Evolutionary conservation across 495 filamentous ascomycete species (phyloP).

Genomic region (Hapsidospora chrysogenum): DNA sequence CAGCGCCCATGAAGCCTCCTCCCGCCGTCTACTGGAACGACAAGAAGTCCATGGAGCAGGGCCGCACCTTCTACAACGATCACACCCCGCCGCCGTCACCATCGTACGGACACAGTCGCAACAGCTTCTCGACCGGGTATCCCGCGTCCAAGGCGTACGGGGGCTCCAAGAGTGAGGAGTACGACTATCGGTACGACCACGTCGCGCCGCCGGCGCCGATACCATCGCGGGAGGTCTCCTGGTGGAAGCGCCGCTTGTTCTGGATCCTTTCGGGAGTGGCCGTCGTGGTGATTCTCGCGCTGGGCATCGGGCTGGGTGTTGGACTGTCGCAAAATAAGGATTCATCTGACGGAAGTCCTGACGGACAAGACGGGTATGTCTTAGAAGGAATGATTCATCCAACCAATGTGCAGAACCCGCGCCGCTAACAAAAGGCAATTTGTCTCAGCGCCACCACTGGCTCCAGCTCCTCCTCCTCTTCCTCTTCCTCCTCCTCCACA

Average conservation of each 20-base stretch:
- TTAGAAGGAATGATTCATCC: background rate
- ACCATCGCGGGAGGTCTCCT: slow-evolving; percentile 6
- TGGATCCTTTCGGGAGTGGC: slow-evolving; percentile 10
- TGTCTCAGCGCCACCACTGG: background rate
- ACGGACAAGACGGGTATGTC: background rate
- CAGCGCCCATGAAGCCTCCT: no score
- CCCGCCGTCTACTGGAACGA: background rate
- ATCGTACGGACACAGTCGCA: background rate
- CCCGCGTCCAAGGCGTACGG: background rate
- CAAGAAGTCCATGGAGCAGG: background rate
- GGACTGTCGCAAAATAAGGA: slow-evolving; percentile 10
- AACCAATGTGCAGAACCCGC: no score
- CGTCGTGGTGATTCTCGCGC: slow-evolving; percentile 12
- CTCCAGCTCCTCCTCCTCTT: background rate
- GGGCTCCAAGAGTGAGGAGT: background rate
- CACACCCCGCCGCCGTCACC: background rate
- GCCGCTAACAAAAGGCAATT: no score
- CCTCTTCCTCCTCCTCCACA: background rate
- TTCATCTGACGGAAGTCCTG: slow-evolving; percentile 10
- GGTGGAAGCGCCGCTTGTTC: slow-evolving; percentile 13
- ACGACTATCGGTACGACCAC: slow-evolving; percentile 3
- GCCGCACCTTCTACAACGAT: background rate
- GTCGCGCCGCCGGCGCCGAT: slow-evolving; percentile 1
- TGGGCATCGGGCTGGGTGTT: slow-evolving; percentile 22
- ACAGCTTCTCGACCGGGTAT: background rate